These are phyloP conservation scores for Alternaria viburni DNA, from an alignment of 2,329 filamentous ascomycete genomes.

Conservation along the genomic window DNA sequence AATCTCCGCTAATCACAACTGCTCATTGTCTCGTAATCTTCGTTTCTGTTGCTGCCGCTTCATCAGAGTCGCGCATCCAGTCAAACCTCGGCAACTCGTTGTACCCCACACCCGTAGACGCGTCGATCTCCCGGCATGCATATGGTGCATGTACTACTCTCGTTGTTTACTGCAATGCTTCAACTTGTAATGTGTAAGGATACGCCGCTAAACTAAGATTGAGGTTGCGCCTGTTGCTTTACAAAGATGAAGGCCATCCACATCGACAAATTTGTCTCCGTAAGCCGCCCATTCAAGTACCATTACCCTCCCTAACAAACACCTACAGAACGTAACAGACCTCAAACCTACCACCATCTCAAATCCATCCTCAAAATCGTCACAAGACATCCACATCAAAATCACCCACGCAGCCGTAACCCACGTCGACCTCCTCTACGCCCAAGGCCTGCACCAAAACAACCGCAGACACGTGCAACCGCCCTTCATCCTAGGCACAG, in stretches of 20 bases:
- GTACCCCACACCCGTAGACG: neutral
- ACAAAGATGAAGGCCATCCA: slow-evolving; percentile 29
- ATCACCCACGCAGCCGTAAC: slow-evolving; percentile 65
- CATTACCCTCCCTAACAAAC: neutral
- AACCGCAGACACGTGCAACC: slow-evolving; percentile 62
- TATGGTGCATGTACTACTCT: neutral
- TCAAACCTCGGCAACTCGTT: neutral
- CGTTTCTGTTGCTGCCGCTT: neutral
- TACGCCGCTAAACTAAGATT: neutral
- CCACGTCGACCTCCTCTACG: slow-evolving; percentile 67
- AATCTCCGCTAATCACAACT: neutral
- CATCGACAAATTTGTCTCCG: slow-evolving; percentile 20
- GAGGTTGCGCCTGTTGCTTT: neutral
- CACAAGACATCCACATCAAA: slow-evolving; percentile 52
- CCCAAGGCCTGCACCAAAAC: slow-evolving; percentile 65
- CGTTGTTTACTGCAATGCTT: neutral
- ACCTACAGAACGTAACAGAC: slow-evolving; percentile 41
- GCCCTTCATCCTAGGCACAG: slow-evolving; percentile 66
- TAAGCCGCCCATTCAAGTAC: neutral
- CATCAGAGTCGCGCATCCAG: neutral
- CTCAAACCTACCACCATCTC: slow-evolving; percentile 30
- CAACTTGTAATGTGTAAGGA: neutral
- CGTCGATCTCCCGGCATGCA: neutral
- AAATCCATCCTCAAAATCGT: slow-evolving; percentile 39
- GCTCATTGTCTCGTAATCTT: neutral